Base-by-base conservation (phyloP, 352 stramenopile genomes). In the Phytophthora sojae region DNA sequence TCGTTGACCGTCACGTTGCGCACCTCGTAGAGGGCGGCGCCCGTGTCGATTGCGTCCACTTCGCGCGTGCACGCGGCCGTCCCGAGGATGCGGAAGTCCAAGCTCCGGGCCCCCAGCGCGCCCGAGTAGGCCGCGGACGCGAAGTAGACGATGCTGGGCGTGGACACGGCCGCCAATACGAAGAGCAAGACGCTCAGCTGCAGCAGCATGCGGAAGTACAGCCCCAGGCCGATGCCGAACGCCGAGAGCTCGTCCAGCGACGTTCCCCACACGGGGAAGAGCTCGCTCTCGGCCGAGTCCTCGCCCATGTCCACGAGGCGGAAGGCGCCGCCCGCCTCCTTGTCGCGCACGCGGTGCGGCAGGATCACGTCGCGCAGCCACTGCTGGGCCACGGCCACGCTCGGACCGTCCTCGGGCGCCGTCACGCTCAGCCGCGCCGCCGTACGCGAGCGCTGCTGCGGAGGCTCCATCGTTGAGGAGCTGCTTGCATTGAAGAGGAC, bases 131-230 rank as follows among this genome's bases (percentile, higher is more conserved):
- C 73, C 29, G 85, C 75, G 15, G 83, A 92, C 37, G 80, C 29
- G 63, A 93, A 95, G 75, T 95, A 92, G 35, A 71, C 15, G 51
- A 92, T 84, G 37, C 82, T 85, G 42, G 87, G 85, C 30, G 82
- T 69, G 50, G 82, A 90, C 30, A 95, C 71, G 0, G 75, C 64
- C 12, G 83, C 85, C 61, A 93, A 82, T 35, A 86, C 64, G 37
- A 91, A 75, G 61, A 90, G 76, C 30, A 91, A 68, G 26, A 71
- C 29, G 15, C 75, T 75, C 26, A 93, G 70, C 57, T 90, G 75
- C 67, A 91, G 47, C 56, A 93, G 62, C 76, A 88, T 91, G 72
- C 80, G 83, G 60, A 95, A 95, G 73, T 93, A 95, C 53, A 95
- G 77, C 19, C 85, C 81, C 49, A 95, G 76, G 61, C 87, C 87